phyloP scores from a whole-genome alignment of 768 basidiomycete species.

The Piloderma croceum region DNA sequence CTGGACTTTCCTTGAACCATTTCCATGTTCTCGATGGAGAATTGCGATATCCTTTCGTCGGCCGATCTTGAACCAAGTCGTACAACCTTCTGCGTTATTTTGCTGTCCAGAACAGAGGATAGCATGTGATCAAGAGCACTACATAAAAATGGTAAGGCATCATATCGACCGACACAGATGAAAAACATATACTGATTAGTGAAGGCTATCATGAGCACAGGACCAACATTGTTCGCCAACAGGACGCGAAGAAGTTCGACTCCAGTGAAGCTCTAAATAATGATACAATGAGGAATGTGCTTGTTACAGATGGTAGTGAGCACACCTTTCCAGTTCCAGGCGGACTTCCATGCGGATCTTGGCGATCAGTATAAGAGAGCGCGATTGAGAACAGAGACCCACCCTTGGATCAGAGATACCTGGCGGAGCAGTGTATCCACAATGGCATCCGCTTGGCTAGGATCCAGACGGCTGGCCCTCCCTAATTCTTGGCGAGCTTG shows the following conservation, averaged over 20 bases:
- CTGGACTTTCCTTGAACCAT: slow-evolving; percentile 34
- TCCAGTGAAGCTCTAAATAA: slow-evolving; percentile 54
- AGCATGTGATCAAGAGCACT: slow-evolving; percentile 77
- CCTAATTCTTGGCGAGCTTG: slow-evolving; percentile 43
- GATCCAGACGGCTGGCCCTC: slow-evolving; percentile 51
- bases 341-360: slow-evolving; percentile 37
- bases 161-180: slow-evolving; percentile 18
- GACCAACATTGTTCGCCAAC: slow-evolving; percentile 44
- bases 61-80: slow-evolving; percentile 63
- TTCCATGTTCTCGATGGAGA: slow-evolving; percentile 57
- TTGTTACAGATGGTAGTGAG: not conserved
- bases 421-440: slow-evolving; percentile 56
- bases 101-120: slow-evolving; percentile 54
- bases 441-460: slow-evolving; percentile 67
- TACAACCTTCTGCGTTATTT: slow-evolving; percentile 58
- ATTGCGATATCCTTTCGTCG: slow-evolving; percentile 56
- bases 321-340: slow-evolving; percentile 74
- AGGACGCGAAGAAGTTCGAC: slow-evolving; percentile 65
- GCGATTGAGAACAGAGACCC: slow-evolving; percentile 9
- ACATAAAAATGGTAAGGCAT: slow-evolving; percentile 69
- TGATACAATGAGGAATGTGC: slow-evolving; percentile 1
- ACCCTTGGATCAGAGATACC: slow-evolving; percentile 71
- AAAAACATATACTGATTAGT: not conserved
- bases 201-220: slow-evolving; percentile 27
- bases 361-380: not conserved